These are phyloP conservation scores for Sporothrix globosa DNA, from an alignment of 2,329 filamentous ascomycete genomes.

Conservation along the genomic window DNA sequence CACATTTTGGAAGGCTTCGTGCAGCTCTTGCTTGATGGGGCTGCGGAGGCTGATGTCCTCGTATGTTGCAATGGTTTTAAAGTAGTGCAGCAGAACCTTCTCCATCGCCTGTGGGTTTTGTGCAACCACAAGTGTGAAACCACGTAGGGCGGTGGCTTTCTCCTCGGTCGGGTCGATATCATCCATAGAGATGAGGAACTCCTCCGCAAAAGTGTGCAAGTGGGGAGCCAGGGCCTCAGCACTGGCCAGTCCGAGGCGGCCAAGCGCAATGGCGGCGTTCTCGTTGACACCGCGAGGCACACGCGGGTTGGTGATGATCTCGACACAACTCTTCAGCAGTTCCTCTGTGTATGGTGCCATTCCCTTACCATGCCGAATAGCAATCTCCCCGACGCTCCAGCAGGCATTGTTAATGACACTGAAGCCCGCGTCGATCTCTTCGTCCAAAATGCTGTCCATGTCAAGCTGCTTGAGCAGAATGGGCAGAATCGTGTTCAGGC, in stretches of 20 bases:
- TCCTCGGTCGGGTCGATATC: constrained; percentile 88
- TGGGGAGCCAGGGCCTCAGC: constrained; percentile 76
- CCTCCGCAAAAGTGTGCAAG: constrained; percentile 75
- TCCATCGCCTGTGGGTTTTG: constrained; percentile 93
- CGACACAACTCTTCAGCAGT: constrained; percentile 74
- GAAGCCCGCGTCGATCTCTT: constrained; percentile 82
- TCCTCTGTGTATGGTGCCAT: constrained; percentile 78
- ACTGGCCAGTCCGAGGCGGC: constrained; percentile 80
- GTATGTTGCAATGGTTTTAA: constrained; percentile 80
- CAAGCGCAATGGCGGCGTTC: constrained; percentile 91
- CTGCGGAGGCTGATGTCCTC: constrained; percentile 64
- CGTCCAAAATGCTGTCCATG: constrained; percentile 72
- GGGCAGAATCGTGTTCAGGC: constrained; percentile 73
- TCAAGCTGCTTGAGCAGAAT: constrained; percentile 88
- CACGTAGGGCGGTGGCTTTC: constrained; percentile 90
- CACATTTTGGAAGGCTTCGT: constrained; percentile 76
- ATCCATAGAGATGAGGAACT: constrained; percentile 80
- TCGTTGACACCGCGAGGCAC: constrained; percentile 87
- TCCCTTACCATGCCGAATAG: constrained; percentile 73
- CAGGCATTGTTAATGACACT: constrained; percentile 97
- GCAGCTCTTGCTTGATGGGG: constrained; percentile 66
- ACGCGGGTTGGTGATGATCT: constrained; percentile 81
- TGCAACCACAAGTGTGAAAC: constrained; percentile 82
- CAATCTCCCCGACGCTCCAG: constrained; percentile 93
- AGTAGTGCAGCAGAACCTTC: constrained; percentile 78